Percentiles rank a stretch among this genome's conserved stretches.
phyloP scores from a whole-genome alignment of 1,284 basidiomycete genomes.

The Pisolithus thermaeus region DNA sequence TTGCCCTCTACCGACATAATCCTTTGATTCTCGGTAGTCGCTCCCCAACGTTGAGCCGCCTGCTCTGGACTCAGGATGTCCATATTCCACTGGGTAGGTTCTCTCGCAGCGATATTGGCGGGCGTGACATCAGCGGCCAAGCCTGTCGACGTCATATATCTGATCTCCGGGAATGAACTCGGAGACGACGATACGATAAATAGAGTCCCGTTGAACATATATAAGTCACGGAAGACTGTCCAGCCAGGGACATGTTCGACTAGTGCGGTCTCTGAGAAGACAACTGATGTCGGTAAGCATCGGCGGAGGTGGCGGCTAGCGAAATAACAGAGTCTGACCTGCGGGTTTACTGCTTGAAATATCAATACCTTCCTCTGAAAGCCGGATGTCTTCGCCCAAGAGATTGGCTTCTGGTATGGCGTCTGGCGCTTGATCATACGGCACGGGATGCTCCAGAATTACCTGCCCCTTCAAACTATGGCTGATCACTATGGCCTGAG shows the following conservation, averaged over 20 bases:
- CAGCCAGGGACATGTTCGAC: slow-evolving; percentile 70
- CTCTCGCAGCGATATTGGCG: slow-evolving; percentile 58
- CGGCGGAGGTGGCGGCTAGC: not conserved
- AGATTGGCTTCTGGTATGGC: not conserved
- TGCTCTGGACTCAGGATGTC: slow-evolving; percentile 53
- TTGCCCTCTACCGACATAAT: slow-evolving; percentile 66
- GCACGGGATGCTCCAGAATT: not conserved
- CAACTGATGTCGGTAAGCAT: slow-evolving; percentile 8
- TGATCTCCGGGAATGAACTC: slow-evolving; percentile 52
- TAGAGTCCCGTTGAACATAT: slow-evolving; percentile 74
- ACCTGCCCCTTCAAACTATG: not conserved
- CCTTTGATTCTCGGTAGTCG: slow-evolving; percentile 30
- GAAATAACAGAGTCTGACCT: not conserved
- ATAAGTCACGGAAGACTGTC: slow-evolving; percentile 75
- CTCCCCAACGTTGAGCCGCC: slow-evolving; percentile 59
- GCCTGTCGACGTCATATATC: slow-evolving; percentile 66
- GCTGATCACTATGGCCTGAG: not conserved
- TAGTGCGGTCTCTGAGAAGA: slow-evolving; percentile 46
- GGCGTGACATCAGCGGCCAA: slow-evolving; percentile 51
- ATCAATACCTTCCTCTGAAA: not conserved
- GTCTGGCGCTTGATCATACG: not conserved
- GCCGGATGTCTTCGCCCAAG: not conserved
- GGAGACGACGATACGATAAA: slow-evolving; percentile 50
- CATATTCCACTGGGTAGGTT: slow-evolving; percentile 62
- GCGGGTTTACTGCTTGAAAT: not conserved